These are phyloP conservation scores for Fraxinus floribunda DNA, from an alignment of 305 asterid genomes.

Conservation along the genomic window DNA sequence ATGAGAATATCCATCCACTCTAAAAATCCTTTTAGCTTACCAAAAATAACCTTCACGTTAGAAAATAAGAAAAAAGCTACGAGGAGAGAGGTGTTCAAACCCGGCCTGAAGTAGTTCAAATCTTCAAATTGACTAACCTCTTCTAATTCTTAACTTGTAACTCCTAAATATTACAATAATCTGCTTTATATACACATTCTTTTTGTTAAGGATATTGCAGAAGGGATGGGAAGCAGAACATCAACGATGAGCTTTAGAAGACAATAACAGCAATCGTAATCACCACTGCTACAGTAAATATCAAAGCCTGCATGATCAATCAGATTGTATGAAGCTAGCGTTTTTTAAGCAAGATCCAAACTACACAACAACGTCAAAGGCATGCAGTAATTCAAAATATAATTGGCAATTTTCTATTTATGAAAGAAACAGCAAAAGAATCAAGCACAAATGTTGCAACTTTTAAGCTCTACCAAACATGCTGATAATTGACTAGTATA, in stretches of 20 bases:
- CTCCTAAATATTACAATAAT: neutral
- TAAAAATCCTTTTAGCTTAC: neutral
- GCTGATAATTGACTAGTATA: neutral
- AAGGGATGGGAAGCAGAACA: neutral
- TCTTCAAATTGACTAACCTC: neutral
- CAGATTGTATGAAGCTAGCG: neutral
- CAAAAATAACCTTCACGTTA: neutral
- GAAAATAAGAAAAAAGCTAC: neutral
- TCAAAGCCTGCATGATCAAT: conserved; percentile 38
- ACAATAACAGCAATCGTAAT: conserved; percentile 28
- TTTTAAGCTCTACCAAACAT: neutral
- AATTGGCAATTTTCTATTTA: neutral
- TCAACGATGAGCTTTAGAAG: conserved; percentile 10
- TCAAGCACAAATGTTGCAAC: neutral
- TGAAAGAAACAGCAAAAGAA: neutral
- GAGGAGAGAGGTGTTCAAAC: neutral
- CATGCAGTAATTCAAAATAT: neutral
- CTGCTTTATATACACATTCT: neutral
- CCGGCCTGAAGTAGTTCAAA: neutral
- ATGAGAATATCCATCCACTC: neutral
- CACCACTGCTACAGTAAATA: conserved; percentile 34
- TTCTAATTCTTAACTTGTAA: neutral
- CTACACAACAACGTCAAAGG: neutral
- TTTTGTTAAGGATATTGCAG: neutral
- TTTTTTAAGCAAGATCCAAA: neutral